Evolutionary conservation across 148 eudicot genomes (phyloP).

Genomic region (Rhododendron molle): DNA sequence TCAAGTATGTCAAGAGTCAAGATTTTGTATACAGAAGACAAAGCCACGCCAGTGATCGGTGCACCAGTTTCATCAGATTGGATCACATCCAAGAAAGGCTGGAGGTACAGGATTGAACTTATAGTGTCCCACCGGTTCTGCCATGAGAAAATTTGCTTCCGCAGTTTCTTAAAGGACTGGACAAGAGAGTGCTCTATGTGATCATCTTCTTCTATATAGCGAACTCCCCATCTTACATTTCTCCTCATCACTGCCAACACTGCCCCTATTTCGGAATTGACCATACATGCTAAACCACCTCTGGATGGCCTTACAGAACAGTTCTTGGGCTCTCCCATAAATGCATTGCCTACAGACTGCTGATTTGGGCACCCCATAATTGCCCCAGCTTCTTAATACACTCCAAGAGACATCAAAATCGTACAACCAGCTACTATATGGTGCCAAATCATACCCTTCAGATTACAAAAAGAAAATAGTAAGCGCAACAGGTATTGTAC

Average conservation of each 20-base stretch:
- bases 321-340: slow-evolving; percentile 73
- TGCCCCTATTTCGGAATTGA: slow-evolving; percentile 83
- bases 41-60: slow-evolving; percentile 86
- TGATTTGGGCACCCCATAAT: slow-evolving; percentile 71
- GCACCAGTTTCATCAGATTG: slow-evolving; percentile 96
- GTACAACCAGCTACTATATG: background rate
- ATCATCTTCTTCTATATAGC: slow-evolving; percentile 75
- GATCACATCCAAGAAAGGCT: slow-evolving; percentile 90
- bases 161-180: slow-evolving; percentile 61
- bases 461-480: background rate
- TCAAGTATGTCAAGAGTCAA: slow-evolving; percentile 77
- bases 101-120: slow-evolving; percentile 67
- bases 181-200: slow-evolving; percentile 84
- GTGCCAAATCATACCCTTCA: background rate
- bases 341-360: slow-evolving; percentile 60
- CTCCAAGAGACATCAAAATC: background rate
- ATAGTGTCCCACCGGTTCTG: slow-evolving; percentile 69
- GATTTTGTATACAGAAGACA: slow-evolving; percentile 87
- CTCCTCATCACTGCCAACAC: slow-evolving; percentile 95
- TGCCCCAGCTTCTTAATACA: slow-evolving; percentile 4
- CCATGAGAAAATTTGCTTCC: slow-evolving; percentile 79
- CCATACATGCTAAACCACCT: slow-evolving; percentile 71
- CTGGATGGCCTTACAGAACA: slow-evolving; percentile 40
- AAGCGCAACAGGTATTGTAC: background rate
- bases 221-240: slow-evolving; percentile 94